A percentile compares a stretch with the other conserved stretches of the same genome.
Conservation (phyloP, 495 filamentous ascomycete genomes). For the Penicillium coprophilum region DNA sequence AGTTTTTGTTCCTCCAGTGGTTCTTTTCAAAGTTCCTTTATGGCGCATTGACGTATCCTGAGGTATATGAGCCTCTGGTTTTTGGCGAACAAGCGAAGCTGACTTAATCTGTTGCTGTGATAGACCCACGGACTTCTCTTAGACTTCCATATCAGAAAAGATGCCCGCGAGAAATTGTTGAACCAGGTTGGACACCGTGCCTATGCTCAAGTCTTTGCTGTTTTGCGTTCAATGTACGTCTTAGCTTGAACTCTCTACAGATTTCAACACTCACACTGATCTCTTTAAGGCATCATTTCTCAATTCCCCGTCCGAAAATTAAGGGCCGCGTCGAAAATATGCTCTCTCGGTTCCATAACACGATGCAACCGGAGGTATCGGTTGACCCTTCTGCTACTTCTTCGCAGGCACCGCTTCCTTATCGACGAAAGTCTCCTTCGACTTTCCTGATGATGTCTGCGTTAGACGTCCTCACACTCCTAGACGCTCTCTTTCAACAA, state of each 20-base stretch:
- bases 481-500: constrained; percentile 46
- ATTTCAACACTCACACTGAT: constrained; percentile 14
- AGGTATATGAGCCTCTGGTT: constrained; percentile 58
- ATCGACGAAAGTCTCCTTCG: constrained; percentile 27
- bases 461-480: constrained; percentile 39
- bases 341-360: constrained; percentile 57
- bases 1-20: constrained; percentile 85
- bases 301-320: constrained; percentile 54
- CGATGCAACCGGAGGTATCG: constrained; percentile 5
- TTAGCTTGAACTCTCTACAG: not conserved
- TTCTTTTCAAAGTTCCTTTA: constrained; percentile 85
- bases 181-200: constrained; percentile 76
- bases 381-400: constrained; percentile 2
- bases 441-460: constrained; percentile 44
- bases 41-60: constrained; percentile 83
- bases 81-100: constrained; percentile 7
- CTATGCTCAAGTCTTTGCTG: constrained; percentile 64
- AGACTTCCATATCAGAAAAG: constrained; percentile 87
- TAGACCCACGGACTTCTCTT: constrained; percentile 83
- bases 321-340: constrained; percentile 76
- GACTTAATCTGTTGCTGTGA: constrained; percentile 5
- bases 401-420: constrained; percentile 2
- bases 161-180: constrained; percentile 84
- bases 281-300: constrained; percentile 37
- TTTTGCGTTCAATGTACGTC: constrained; percentile 51